phyloP scores from a whole-genome alignment of 306 rosid species.

The Ceratonia siliqua region DNA sequence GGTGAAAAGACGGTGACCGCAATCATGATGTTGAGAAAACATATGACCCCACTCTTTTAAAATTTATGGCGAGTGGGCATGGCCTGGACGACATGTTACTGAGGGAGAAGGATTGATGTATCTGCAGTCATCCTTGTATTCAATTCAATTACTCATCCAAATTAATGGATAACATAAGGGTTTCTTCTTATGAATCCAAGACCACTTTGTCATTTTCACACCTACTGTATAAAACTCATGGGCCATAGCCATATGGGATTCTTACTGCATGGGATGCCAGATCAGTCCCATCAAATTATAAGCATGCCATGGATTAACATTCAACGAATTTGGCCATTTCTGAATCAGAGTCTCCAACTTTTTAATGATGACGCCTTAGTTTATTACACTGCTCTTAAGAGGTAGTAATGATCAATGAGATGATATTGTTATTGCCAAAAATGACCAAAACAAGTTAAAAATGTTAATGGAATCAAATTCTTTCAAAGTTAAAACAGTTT shows the following conservation, averaged over 20 bases:
- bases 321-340: background rate
- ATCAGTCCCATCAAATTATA: background rate
- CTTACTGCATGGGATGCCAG: background rate
- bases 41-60: constrained; percentile 41
- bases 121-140: constrained; percentile 19
- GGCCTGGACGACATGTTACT: background rate
- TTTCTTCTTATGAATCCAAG: background rate
- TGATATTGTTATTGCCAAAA: background rate
- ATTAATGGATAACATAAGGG: constrained; percentile 11
- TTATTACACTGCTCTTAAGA: background rate
- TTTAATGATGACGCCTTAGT: background rate
- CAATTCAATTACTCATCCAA: constrained; percentile 14
- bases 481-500: background rate
- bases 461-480: background rate
- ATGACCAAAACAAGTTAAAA: background rate
- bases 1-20: constrained; percentile 40
- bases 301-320: background rate
- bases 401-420: background rate
- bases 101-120: constrained; percentile 8
- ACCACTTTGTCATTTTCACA: background rate
- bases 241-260: background rate
- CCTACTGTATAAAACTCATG: no score
- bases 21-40: constrained; percentile 48
- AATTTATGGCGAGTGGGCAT: constrained; percentile 24
- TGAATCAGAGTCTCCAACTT: background rate